Conservation (phyloP, 2,329 filamentous ascomycete genomes). For the Fusarium staphyleae region DNA sequence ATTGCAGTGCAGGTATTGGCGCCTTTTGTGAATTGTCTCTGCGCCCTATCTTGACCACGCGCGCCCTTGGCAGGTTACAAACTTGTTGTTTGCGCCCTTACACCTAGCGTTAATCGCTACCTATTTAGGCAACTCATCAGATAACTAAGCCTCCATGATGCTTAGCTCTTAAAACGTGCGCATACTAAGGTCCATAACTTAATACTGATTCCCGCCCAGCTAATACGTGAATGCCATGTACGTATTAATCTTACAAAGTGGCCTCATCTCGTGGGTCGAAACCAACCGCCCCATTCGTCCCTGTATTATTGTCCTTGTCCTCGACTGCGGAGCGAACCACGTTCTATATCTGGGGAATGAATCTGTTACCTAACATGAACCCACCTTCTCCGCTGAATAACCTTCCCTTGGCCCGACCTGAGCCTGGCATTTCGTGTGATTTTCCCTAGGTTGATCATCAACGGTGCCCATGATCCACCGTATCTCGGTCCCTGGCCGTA, state of each 20-base stretch:
- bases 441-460: constrained; percentile 2
- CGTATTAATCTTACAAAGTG: not conserved
- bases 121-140: too few relatives aligned
- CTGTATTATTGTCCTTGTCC: too few relatives aligned
- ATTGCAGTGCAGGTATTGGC: not conserved
- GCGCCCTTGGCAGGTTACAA: too few relatives aligned
- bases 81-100: not conserved
- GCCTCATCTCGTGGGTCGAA: too few relatives aligned
- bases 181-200: too few relatives aligned
- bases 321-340: constrained; percentile 2
- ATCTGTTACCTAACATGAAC: constrained; percentile 29
- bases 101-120: not conserved
- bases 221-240: constrained; percentile 1
- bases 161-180: too few relatives aligned
- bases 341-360: constrained; percentile 20
- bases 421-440: not conserved
- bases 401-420: constrained; percentile 26
- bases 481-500: not conserved
- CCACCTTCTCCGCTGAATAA: constrained; percentile 23
- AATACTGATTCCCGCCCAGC: not conserved
- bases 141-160: too few relatives aligned
- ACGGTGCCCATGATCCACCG: not conserved
- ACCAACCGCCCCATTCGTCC: too few relatives aligned
- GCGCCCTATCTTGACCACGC: not conserved
- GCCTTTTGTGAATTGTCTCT: not conserved